Evolutionary conservation across 2,329 filamentous ascomycete species (phyloP).

Genomic region (Pseudogymnoascus sp.): DNA sequence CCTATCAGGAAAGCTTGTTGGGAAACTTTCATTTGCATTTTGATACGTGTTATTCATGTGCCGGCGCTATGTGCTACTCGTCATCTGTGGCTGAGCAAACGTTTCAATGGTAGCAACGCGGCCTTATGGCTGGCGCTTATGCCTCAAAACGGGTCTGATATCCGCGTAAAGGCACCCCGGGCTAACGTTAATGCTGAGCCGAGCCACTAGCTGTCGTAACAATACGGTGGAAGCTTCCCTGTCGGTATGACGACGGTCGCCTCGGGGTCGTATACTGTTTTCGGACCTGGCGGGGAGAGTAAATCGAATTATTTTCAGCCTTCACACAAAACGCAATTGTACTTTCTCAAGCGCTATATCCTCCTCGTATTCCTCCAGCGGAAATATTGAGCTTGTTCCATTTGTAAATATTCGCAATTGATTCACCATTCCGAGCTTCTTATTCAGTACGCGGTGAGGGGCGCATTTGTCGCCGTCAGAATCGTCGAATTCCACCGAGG

Average conservation of each 20-base stretch:
- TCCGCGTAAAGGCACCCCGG: not conserved
- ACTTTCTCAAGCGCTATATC: not conserved
- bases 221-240: not conserved
- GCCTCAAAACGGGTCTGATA: not conserved
- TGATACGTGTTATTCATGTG: not conserved
- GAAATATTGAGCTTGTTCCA: not conserved
- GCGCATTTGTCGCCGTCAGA: not conserved
- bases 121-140: conserved; percentile 1
- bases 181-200: not conserved
- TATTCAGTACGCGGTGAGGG: not conserved
- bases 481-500: not conserved
- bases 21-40: not conserved
- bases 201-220: conserved; percentile 2
- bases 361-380: not conserved
- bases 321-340: conserved; percentile 1
- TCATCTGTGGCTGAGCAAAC: conserved; percentile 3
- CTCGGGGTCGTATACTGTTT: conserved; percentile 2
- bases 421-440: not conserved
- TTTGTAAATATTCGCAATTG: conserved; percentile 2
- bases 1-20: conserved; percentile 1
- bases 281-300: conserved; percentile 4
- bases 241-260: conserved; percentile 1
- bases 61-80: not conserved
- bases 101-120: conserved; percentile 1
- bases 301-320: conserved; percentile 1